These are phyloP conservation scores for Cladophialophora chaetospira DNA, from an alignment of 2,329 filamentous ascomycete species.

Conservation along the genomic window DNA sequence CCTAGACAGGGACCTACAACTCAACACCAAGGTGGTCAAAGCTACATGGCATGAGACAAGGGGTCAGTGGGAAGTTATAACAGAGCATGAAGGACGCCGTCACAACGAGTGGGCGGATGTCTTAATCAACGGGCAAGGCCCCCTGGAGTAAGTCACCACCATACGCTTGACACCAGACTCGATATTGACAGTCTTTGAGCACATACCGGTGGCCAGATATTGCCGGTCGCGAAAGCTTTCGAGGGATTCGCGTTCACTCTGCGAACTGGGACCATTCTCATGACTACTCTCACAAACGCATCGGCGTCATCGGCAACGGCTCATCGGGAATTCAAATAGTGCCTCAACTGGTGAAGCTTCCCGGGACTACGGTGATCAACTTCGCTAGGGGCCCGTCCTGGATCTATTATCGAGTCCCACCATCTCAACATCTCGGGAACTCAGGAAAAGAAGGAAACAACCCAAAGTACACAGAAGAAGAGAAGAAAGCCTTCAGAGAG, in stretches of 20 bases:
- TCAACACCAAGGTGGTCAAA: constrained; percentile 41
- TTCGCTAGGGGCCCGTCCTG: constrained; percentile 39
- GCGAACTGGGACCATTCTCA: constrained; percentile 36
- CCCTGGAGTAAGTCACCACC: constrained; percentile 29
- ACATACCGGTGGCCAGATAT: constrained; percentile 21
- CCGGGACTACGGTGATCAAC: constrained; percentile 34
- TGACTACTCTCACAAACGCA: constrained; percentile 33
- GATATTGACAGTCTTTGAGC: not conserved
- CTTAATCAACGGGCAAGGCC: constrained; percentile 39
- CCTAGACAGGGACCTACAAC: constrained; percentile 42
- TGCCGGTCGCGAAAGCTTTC: constrained; percentile 36
- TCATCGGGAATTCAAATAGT: constrained; percentile 36
- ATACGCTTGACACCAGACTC: not conserved
- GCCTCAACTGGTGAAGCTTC: constrained; percentile 31
- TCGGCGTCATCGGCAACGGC: constrained; percentile 35
- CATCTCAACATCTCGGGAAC: constrained; percentile 25
- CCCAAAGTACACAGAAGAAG: constrained; percentile 34
- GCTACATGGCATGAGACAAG: constrained; percentile 43
- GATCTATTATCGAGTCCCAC: constrained; percentile 35
- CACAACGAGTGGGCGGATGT: constrained; percentile 38
- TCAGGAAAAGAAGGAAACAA: constrained; percentile 5
- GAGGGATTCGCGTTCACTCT: constrained; percentile 35
- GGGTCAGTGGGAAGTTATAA: constrained; percentile 41
- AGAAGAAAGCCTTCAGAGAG: constrained; percentile 35
- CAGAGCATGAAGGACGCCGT: constrained; percentile 35